A percentile compares a stretch with the other conserved stretches of the same genome.
These are phyloP conservation scores for Collybia nuda DNA, from an alignment of 768 basidiomycete genomes.

Conservation along the genomic window DNA sequence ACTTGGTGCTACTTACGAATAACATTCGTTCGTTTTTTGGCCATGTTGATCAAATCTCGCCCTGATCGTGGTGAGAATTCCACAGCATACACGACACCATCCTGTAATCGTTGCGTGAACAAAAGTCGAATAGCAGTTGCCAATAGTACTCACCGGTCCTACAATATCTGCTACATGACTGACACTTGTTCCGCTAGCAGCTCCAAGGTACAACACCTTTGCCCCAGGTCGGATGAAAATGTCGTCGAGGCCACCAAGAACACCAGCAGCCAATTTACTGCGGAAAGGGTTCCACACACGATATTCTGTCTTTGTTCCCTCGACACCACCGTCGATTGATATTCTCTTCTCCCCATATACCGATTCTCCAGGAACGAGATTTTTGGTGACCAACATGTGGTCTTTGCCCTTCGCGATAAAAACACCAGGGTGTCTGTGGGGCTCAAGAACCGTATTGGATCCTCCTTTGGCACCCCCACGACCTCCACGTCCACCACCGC, in stretches of 20 bases:
- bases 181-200: constrained; percentile 96
- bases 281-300: constrained; percentile 99
- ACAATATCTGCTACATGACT: constrained; percentile 99
- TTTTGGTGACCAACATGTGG: constrained; percentile 94
- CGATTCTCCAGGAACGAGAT: constrained; percentile 94
- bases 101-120: constrained; percentile 42
- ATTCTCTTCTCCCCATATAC: constrained; percentile 99
- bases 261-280: constrained; percentile 94
- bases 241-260: constrained; percentile 91
- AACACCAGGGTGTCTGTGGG: constrained; percentile 91
- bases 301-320: constrained; percentile 91
- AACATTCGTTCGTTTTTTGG: constrained; percentile 98
- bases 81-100: constrained; percentile 96
- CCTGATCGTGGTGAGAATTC: constrained; percentile 97
- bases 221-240: constrained; percentile 92
- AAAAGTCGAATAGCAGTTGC: constrained; percentile 6
- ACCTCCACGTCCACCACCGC: constrained; percentile 59
- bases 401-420: constrained; percentile 99
- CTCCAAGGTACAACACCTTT: constrained; percentile 97
- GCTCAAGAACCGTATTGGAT: constrained; percentile 88
- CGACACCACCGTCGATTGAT: constrained; percentile 73
- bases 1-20: constrained; percentile 66
- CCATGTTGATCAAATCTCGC: constrained; percentile 98
- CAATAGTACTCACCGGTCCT: constrained; percentile 69
- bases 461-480: constrained; percentile 79